Percentiles rank a stretch among this genome's conserved stretches.
Conservation (phyloP, 1,284 basidiomycete genomes). For the Pseudozyma sp. region DNA sequence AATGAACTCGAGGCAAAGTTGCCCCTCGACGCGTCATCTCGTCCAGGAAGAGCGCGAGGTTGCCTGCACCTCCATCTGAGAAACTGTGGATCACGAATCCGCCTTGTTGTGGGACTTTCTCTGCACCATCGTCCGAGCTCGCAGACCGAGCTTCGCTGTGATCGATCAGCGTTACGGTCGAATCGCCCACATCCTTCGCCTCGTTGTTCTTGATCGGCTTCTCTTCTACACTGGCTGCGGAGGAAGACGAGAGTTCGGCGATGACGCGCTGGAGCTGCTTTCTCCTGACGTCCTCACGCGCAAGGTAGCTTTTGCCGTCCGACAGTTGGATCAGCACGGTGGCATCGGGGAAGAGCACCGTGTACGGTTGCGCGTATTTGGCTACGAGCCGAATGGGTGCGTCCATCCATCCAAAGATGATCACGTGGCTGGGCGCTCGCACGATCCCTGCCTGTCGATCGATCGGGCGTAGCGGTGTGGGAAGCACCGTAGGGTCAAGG, state of each 20-base stretch:
- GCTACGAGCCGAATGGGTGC: constrained; percentile 56
- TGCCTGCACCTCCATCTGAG: constrained; percentile 58
- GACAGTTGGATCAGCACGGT: constrained; percentile 61
- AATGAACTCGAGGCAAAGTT: constrained; percentile 19
- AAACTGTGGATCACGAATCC: constrained; percentile 52
- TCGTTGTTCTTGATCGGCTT: background rate
- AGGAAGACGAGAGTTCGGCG: constrained; percentile 13
- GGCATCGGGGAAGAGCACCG: constrained; percentile 54
- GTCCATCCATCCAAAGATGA: constrained; percentile 67
- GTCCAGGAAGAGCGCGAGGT: constrained; percentile 45
- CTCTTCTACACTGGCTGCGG: background rate
- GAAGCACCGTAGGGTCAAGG: constrained; percentile 20
- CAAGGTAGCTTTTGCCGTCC: constrained; percentile 47
- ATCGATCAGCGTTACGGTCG: constrained; percentile 45
- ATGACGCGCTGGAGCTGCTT: constrained; percentile 29
- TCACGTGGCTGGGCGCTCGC: constrained; percentile 21
- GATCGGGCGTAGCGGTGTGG: constrained; percentile 27
- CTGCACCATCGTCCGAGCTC: constrained; percentile 12
- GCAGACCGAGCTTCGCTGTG: constrained; percentile 25
- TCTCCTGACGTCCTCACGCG: constrained; percentile 22
- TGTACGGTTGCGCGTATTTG: constrained; percentile 63
- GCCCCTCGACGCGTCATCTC: constrained; percentile 25
- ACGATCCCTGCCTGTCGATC: constrained; percentile 10
- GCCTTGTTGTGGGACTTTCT: background rate
- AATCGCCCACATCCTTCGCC: constrained; percentile 40